Evolutionary conservation across 768 basidiomycete genomes (phyloP), one percentile per base, ranked within the genome.

Genomic region (Rhodotorula kratochvilovae): DNA sequence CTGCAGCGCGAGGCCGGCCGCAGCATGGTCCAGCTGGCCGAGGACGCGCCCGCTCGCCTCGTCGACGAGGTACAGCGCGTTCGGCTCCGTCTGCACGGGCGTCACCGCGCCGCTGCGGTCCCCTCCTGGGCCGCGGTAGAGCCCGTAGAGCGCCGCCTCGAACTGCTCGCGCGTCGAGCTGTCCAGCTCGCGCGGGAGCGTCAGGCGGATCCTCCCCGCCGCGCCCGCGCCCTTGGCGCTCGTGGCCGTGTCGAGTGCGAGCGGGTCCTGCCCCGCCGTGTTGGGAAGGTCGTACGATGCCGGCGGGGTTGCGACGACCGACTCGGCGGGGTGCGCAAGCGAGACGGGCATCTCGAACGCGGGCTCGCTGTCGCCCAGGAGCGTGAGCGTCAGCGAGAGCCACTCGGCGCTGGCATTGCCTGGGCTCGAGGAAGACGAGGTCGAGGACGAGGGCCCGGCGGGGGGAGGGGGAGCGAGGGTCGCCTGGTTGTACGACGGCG

Each of bases 11-110:
- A 54, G 27, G 27, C 35, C 33, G 13, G 39, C n/a, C 23, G 31
- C 42, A 25, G 8, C 45, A 6, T 12, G 31, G 45, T 53, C 68
- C 21, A 74, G 59, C 27, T 60, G 53, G 4, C 72, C 72, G 15
- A 74, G n/a, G 12, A 74, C 58, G 39, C 25, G 42, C 3, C 68
- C 68, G 10, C 19, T 33, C 16, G 13, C 4, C 46, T 74, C 68
- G 42, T 74, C 68, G 29, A 74, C 66, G 61, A 74, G 61, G 58
- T 70, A 67, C 11, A 74, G 58, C 62, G 70, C 61, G 43, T 57
- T 63, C 23, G 55, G 42, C 16, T 43, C 29, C 25, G 63, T 58
- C 42, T 19, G 39, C 25, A 42, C 27, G 17, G 43, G 21, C 33
- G 59, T 43, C 35, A 46, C 23, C 4, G 61, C 21, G 31, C 66